These are phyloP conservation scores for Drechslerella dactyloides DNA, from an alignment of 2,329 filamentous ascomycete genomes.

Conservation along the genomic window DNA sequence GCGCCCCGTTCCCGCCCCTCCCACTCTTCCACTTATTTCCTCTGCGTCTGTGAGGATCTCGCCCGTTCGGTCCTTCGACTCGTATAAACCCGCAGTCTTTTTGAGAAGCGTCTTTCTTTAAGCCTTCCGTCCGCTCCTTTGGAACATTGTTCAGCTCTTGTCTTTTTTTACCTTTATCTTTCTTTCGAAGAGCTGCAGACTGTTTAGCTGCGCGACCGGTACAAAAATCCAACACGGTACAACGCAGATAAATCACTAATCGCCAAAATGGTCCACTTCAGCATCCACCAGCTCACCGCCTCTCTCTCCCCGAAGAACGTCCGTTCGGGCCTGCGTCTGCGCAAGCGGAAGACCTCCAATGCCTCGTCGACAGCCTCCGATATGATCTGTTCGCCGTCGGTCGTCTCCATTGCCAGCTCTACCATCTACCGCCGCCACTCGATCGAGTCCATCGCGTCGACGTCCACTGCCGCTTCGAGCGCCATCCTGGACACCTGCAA, in stretches of 20 bases:
- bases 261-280: conserved; percentile 49
- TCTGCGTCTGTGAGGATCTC: conserved; percentile 30
- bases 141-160: conserved; percentile 11
- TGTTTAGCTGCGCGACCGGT: conserved; percentile 23
- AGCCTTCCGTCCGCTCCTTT: conserved; percentile 45
- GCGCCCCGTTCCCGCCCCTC: conserved; percentile 20
- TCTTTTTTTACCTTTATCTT: conserved; percentile 16
- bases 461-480: conserved; percentile 47
- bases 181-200: neutral
- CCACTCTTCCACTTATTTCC: conserved; percentile 18
- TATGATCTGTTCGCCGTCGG: conserved; percentile 39
- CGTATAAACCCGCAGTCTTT: conserved; percentile 12
- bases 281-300: conserved; percentile 48
- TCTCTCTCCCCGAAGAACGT: conserved; percentile 49
- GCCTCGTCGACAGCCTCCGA: conserved; percentile 40
- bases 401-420: conserved; percentile 46
- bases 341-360: conserved; percentile 47
- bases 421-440: conserved; percentile 47
- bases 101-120: conserved; percentile 28
- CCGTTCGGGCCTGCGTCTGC: conserved; percentile 27
- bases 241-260: conserved; percentile 17
- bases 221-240: conserved; percentile 38
- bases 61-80: conserved; percentile 41
- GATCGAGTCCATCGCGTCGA: conserved; percentile 44
- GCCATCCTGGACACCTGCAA: conserved; percentile 38